These are phyloP conservation scores for Candida chilensis DNA, from an alignment of 805 yeast species.

Conservation along the genomic window DNA sequence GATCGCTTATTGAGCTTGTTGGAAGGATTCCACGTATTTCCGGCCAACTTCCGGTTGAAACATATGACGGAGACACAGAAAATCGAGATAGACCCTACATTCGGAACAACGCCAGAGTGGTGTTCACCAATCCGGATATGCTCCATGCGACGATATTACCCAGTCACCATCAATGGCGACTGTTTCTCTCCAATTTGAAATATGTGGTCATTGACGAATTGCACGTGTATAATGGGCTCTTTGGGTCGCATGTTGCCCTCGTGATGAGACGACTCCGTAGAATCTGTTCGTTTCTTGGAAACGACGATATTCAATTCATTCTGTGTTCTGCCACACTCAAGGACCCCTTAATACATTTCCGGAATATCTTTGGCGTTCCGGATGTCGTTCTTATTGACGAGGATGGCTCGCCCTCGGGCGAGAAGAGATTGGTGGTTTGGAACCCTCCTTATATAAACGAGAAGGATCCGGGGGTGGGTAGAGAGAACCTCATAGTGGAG, in stretches of 20 bases:
- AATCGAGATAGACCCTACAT: constrained; percentile 39
- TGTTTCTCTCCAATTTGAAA: constrained; percentile 53
- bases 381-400: constrained; percentile 47
- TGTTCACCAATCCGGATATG: constrained; percentile 94
- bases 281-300: constrained; percentile 44
- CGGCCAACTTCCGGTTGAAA: constrained; percentile 47
- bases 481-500: constrained; percentile 67
- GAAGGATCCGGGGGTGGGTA: constrained; percentile 44
- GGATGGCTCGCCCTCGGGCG: constrained; percentile 89
- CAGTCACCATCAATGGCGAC: constrained; percentile 62
- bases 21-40: constrained; percentile 34
- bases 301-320: constrained; percentile 51
- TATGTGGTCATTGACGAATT: constrained; percentile 78
- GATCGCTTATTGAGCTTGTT: constrained; percentile 59
- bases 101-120: constrained; percentile 59
- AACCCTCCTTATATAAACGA: constrained; percentile 68
- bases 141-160: constrained; percentile 82
- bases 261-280: constrained; percentile 76
- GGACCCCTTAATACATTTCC: constrained; percentile 67
- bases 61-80: constrained; percentile 94
- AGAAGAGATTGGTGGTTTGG: constrained; percentile 72
- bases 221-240: constrained; percentile 82
- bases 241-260: constrained; percentile 87
- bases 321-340: constrained; percentile 93
- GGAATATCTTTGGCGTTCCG: constrained; percentile 60